Evolutionary conservation across 306 rosid species (phyloP).

Genomic region (Trifolium repens): DNA sequence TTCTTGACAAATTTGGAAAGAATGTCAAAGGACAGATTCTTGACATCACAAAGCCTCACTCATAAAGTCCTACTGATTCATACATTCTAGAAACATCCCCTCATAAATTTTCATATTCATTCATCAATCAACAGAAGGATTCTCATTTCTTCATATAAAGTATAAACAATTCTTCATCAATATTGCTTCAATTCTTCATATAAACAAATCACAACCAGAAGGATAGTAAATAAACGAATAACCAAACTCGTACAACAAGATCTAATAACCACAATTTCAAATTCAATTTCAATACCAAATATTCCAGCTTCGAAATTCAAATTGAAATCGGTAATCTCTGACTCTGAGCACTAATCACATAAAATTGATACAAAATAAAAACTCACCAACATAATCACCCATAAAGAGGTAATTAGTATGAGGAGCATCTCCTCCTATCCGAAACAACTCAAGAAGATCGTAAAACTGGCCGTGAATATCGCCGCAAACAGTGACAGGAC

Average conservation of each 20-base stretch:
- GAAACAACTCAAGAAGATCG: slow-evolving; percentile 91
- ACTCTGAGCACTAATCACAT: slow-evolving; percentile 11
- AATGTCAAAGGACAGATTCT: slow-evolving; percentile 7
- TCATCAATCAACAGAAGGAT: slow-evolving; percentile 12
- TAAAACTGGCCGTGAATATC: slow-evolving; percentile 98
- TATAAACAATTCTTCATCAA: slow-evolving; percentile 11
- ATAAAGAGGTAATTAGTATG: slow-evolving; percentile 96
- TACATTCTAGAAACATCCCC: not conserved
- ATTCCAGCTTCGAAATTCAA: not conserved
- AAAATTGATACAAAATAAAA: not conserved
- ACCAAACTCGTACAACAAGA: slow-evolving; percentile 14
- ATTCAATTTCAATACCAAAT: slow-evolving; percentile 12
- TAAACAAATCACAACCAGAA: slow-evolving; percentile 19
- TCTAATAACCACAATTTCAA: slow-evolving; percentile 6
- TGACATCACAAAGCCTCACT: slow-evolving; percentile 9
- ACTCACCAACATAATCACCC: slow-evolving; percentile 98
- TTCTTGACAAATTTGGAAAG: not conserved
- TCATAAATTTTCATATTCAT: not conserved
- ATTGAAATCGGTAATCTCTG: not conserved
- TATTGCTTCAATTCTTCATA: not conserved
- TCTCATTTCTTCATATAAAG: not conserved
- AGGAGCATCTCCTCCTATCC: slow-evolving; percentile 92
- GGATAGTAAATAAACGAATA: not conserved
- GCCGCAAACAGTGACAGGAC: slow-evolving; percentile 96
- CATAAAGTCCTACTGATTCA: not conserved